These are phyloP conservation scores for Neurospora sp. DNA, from an alignment of 495 filamentous ascomycete species.

Conservation along the genomic window DNA sequence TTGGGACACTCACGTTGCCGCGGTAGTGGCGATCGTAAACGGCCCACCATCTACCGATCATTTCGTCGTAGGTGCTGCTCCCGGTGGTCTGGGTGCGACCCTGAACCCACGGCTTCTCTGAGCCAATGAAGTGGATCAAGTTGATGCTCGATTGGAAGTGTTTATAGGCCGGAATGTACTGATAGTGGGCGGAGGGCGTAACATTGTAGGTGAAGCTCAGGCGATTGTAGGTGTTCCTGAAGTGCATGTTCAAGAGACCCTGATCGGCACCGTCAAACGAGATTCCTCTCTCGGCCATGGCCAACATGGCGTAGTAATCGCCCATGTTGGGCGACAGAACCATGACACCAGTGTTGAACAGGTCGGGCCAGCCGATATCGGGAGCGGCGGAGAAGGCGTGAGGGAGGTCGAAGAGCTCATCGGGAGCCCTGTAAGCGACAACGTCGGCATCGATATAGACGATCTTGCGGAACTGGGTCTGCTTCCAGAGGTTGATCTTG, in stretches of 20 bases:
- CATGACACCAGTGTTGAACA: slow-evolving; percentile 97
- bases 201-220: slow-evolving; percentile 95
- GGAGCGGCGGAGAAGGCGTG: slow-evolving; percentile 80
- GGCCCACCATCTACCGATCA: slow-evolving; percentile 80
- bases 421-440: slow-evolving; percentile 74
- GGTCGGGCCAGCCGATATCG: slow-evolving; percentile 96
- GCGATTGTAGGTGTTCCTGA: slow-evolving; percentile 67
- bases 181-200: slow-evolving; percentile 88
- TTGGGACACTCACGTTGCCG: slow-evolving; percentile 30
- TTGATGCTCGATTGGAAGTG: slow-evolving; percentile 84
- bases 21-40: slow-evolving; percentile 81
- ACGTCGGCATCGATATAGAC: slow-evolving; percentile 91
- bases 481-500: slow-evolving; percentile 91
- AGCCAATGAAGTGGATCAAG: slow-evolving; percentile 87
- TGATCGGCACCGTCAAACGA: slow-evolving; percentile 98
- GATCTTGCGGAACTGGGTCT: slow-evolving; percentile 79
- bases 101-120: slow-evolving; percentile 78
- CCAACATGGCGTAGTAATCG: slow-evolving; percentile 75
- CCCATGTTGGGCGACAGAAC: slow-evolving; percentile 76
- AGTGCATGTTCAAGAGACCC: slow-evolving; percentile 91
- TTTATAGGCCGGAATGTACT: slow-evolving; percentile 88
- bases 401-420: slow-evolving; percentile 78
- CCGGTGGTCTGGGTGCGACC: slow-evolving; percentile 49
- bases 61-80: slow-evolving; percentile 62
- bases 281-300: slow-evolving; percentile 73